Evolutionary conservation across 1,139 yeast genomes (phyloP).

Genomic region (Hemisphaericaspora lyxosophila): DNA sequence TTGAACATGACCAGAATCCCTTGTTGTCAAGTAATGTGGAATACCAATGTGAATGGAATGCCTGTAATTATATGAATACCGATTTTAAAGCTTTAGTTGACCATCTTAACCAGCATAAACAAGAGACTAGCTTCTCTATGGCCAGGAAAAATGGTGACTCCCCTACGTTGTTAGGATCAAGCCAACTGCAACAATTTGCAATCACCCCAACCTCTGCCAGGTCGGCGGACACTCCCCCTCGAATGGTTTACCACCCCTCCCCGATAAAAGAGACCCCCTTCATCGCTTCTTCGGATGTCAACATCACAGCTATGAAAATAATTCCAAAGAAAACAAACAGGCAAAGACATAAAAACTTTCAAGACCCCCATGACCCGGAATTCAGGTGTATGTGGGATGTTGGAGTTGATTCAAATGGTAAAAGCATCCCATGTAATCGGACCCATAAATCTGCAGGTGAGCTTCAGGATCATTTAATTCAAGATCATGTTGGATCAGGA

Average conservation of each 20-base stretch:
- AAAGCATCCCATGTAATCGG: slow-evolving; percentile 46
- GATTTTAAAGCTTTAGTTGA: slow-evolving; percentile 54
- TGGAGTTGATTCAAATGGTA: slow-evolving; percentile 30
- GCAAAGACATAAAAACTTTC: slow-evolving; percentile 8
- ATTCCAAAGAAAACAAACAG: slow-evolving; percentile 25
- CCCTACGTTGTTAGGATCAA: background rate
- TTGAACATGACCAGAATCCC: slow-evolving; percentile 30
- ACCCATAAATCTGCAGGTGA: slow-evolving; percentile 54
- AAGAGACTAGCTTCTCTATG: slow-evolving; percentile 10
- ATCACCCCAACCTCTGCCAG: slow-evolving; percentile 17
- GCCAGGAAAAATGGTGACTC: slow-evolving; percentile 6
- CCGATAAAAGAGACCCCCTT: background rate
- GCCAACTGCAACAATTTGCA: slow-evolving; percentile 8
- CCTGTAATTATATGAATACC: slow-evolving; percentile 57
- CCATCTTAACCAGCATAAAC: slow-evolving; percentile 61
- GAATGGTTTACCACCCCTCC: background rate
- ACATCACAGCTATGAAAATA: slow-evolving; percentile 38
- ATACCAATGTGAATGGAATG: slow-evolving; percentile 69
- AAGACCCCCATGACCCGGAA: slow-evolving; percentile 20
- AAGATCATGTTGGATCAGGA: slow-evolving; percentile 72
- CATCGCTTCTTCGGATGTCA: slow-evolving; percentile 12
- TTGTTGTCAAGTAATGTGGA: slow-evolving; percentile 1
- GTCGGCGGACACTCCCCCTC: slow-evolving; percentile 7
- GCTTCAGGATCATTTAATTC: slow-evolving; percentile 68
- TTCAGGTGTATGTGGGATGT: slow-evolving; percentile 50